Evolutionary conservation across 371 early-diverging fungal genomes (phyloP), one percentile per base, ranked within the genome.

Genomic region (Mucor mucedo): DNA sequence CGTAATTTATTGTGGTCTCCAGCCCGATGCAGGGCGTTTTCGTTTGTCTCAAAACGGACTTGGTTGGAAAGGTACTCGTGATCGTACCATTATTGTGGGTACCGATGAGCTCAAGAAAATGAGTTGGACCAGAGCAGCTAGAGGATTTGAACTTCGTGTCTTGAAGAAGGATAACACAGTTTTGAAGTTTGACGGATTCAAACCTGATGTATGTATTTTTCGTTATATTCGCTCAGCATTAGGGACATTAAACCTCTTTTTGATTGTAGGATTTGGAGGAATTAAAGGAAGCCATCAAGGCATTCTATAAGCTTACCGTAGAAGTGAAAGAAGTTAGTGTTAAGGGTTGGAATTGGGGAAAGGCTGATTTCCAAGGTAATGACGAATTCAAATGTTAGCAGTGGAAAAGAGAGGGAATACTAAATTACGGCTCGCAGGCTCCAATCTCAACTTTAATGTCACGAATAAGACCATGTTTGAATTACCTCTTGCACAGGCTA

Each of bases 281-380:
- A 29, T 71, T 98, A 47, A 85, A 84, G 48, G 87, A 91, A 39
- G 76, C 88, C 8, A 63, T 92, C 44, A 89, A 88, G 65, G 60
- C 73, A 14, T 79, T 84, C 66, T 96, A 92, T 79, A 85, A 88
- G 49, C 62, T 93, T 27, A 76, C 79, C 3, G 66, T 98, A 32
- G 98, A 98, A 69, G 65, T 78, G 10, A 91, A 88, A 61, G 98
- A 98, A 58, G 69, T 91, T 48, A 91, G 93, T 58, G 76, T 96
- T 8, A 91, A 89, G 56, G 99, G 99, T 38, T 95, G 94, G 92
- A 97, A 98, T 83, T 97, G 98, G 98, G 98, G 97, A 49, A 87
- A 89, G 74, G 84, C 93, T 8, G 95, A 94, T 52, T 92, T 95
- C 65, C 84, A 92, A 78, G 90, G 85, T 83, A 66, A 64, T 21